Percentiles rank a stretch among this genome's conserved stretches.
Conservation (phyloP, 2,329 filamentous ascomycete genomes). For the Coleophoma crateriformis region DNA sequence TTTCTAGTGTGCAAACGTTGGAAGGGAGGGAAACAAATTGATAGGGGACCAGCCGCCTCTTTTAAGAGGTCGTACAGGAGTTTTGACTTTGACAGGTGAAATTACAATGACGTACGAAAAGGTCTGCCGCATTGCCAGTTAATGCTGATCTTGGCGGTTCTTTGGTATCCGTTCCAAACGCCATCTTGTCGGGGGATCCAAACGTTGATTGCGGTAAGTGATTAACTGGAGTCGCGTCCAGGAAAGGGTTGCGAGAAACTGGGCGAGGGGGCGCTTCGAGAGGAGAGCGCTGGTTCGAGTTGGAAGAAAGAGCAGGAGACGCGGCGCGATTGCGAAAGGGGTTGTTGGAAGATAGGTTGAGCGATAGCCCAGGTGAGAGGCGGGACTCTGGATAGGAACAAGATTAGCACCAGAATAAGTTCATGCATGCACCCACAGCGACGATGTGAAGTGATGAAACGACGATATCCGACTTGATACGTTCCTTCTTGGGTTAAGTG, state of each 20-base stretch:
- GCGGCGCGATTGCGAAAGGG: slow-evolving; percentile 70
- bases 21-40: slow-evolving; percentile 18
- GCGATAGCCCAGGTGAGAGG: slow-evolving; percentile 48
- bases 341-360: slow-evolving; percentile 71
- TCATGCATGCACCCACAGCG: slow-evolving; percentile 21
- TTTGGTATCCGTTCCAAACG: slow-evolving; percentile 32
- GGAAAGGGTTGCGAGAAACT: slow-evolving; percentile 70
- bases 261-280: slow-evolving; percentile 54
- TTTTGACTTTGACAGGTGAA: slow-evolving; percentile 9
- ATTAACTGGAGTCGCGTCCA: slow-evolving; percentile 43
- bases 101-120: slow-evolving; percentile 61
- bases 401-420: slow-evolving; percentile 20
- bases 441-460: slow-evolving; percentile 20
- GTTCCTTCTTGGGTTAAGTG: slow-evolving; percentile 19
- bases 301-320: slow-evolving; percentile 44
- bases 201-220: slow-evolving; percentile 3
- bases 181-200: slow-evolving; percentile 42
- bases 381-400: slow-evolving; percentile 18
- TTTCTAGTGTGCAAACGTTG: slow-evolving; percentile 22
- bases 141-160: slow-evolving; percentile 32
- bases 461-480: slow-evolving; percentile 23
- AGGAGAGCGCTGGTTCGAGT: slow-evolving; percentile 41
- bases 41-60: background rate
- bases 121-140: slow-evolving; percentile 56
- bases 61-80: background rate